Conservation (phyloP, 306 rosid genomes). For the Macrotyloma uniflorum region DNA sequence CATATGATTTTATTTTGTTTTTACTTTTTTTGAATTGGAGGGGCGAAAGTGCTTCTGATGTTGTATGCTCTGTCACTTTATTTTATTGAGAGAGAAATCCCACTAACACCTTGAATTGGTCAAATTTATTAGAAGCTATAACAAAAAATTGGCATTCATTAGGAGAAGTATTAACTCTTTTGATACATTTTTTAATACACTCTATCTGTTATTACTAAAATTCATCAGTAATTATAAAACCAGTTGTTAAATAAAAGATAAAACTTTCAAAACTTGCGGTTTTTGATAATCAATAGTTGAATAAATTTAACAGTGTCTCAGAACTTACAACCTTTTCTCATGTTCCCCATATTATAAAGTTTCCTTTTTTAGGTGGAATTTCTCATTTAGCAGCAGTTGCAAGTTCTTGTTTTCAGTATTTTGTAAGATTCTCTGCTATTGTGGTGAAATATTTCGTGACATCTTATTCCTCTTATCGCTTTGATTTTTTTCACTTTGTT, state of each 20-base stretch:
- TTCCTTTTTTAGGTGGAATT: background rate
- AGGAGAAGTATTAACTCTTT: too few species aligned
- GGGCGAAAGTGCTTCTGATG: background rate
- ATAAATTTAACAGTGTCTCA: too few species aligned
- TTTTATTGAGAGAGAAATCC: background rate
- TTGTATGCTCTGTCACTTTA: background rate
- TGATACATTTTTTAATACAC: too few species aligned
- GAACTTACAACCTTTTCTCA: background rate
- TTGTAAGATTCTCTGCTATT: background rate
- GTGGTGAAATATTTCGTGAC: background rate
- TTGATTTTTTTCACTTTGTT: background rate
- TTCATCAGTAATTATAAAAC: background rate
- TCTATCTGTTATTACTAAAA: background rate
- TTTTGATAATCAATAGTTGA: too few species aligned
- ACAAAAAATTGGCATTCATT: background rate
- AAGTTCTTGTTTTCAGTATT: background rate
- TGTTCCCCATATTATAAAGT: background rate
- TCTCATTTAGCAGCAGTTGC: background rate
- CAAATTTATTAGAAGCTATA: background rate
- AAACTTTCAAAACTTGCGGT: background rate
- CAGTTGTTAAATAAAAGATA: too few species aligned
- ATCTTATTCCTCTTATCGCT: slow-evolving; percentile 4
- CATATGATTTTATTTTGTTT: slow-evolving; percentile 2
- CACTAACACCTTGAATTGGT: background rate
- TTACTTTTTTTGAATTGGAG: background rate